Percentiles rank a stretch among this genome's conserved stretches.
phyloP scores from a whole-genome alignment of 768 basidiomycete genomes.

The Mycena filopes region DNA sequence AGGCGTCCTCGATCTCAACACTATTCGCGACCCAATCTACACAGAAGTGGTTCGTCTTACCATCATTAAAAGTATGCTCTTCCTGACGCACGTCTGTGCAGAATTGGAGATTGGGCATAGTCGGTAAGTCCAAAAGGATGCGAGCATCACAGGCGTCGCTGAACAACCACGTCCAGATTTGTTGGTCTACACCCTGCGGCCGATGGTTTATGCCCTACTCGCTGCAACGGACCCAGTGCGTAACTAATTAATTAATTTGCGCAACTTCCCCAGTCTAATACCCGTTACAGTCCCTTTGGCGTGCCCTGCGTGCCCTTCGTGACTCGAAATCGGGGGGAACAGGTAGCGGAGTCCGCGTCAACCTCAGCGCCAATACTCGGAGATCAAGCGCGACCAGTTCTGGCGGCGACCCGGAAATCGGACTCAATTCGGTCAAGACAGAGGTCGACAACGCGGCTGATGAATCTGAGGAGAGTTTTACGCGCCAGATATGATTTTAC shows the following conservation, averaged over 20 bases:
- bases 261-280: neutral
- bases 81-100: neutral
- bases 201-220: slow-evolving; percentile 15
- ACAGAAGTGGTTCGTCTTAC: neutral
- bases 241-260: neutral
- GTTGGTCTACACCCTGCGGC: slow-evolving; percentile 9
- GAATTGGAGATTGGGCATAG: slow-evolving; percentile 19
- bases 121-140: neutral
- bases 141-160: no score
- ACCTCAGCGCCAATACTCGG: no score
- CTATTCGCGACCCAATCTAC: neutral
- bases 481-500: no score
- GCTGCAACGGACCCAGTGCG: slow-evolving; percentile 21
- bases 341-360: no score
- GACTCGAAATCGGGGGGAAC: neutral
- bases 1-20: neutral
- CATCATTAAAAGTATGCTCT: neutral
- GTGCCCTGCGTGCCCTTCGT: slow-evolving; percentile 9
- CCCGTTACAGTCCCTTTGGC: slow-evolving; percentile 14
- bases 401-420: no score
- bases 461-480: no score
- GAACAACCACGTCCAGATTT: neutral
- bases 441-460: no score
- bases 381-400: no score
- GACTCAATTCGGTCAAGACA: no score